Conservation (phyloP, 768 basidiomycete species). For the Phylloporus sp. region DNA sequence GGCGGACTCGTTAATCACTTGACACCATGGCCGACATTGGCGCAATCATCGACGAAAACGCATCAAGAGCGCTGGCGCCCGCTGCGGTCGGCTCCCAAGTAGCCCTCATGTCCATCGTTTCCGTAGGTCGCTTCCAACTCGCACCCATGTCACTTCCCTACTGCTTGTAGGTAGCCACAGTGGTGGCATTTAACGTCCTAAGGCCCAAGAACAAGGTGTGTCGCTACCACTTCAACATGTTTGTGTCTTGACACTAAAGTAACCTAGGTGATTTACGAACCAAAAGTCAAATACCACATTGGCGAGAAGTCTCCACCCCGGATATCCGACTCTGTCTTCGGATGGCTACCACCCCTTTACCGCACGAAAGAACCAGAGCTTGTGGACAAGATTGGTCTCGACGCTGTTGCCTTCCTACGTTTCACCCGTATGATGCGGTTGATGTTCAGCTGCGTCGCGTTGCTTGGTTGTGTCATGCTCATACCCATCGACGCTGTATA, state of each 20-base stretch:
- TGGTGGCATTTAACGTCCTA: constrained; percentile 76
- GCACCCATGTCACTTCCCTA: constrained; percentile 5
- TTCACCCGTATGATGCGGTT: constrained; percentile 83
- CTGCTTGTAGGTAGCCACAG: constrained; percentile 51
- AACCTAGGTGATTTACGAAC: constrained; percentile 79
- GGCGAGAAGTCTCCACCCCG: constrained; percentile 74
- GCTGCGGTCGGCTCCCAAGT: constrained; percentile 78
- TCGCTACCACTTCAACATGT: neutral
- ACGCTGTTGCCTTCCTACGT: constrained; percentile 89
- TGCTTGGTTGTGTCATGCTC: constrained; percentile 66
- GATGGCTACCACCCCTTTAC: constrained; percentile 87
- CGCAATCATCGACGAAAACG: constrained; percentile 31
- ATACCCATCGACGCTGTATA: constrained; percentile 85
- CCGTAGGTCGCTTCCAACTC: constrained; percentile 45
- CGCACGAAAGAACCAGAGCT: constrained; percentile 86
- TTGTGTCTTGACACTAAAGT: neutral
- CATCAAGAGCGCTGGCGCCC: constrained; percentile 68
- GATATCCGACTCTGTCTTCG: constrained; percentile 77
- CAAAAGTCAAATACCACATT: constrained; percentile 88
- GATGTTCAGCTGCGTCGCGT: constrained; percentile 62
- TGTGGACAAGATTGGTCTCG: constrained; percentile 83
- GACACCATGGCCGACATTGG: constrained; percentile 31
- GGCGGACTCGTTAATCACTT: constrained; percentile 14
- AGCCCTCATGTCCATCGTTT: constrained; percentile 65
- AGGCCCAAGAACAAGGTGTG: constrained; percentile 85